Conservation (phyloP, 2,329 filamentous ascomycete genomes). For the Ciborinia camelliae region DNA sequence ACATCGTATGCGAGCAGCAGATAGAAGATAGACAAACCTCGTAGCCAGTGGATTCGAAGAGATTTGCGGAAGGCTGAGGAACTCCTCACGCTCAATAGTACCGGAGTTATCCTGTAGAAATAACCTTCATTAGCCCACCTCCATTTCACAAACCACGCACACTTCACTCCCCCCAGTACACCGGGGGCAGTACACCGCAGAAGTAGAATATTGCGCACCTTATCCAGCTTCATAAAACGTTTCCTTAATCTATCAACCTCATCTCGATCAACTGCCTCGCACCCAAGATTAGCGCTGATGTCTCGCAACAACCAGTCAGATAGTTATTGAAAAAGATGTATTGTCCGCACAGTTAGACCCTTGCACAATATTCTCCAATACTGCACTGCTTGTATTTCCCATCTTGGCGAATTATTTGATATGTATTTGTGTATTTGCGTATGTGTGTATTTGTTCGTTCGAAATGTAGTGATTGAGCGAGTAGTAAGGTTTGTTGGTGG, state of each 20-base stretch:
- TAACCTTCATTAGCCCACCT: slow-evolving; percentile 11
- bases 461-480: slow-evolving; percentile 19
- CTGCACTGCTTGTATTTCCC: slow-evolving; percentile 67
- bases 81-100: slow-evolving; percentile 97
- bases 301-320: not conserved
- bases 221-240: slow-evolving; percentile 98
- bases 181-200: not conserved
- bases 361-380: slow-evolving; percentile 94
- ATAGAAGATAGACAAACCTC: slow-evolving; percentile 50
- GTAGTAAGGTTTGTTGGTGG: slow-evolving; percentile 6
- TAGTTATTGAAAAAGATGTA: slow-evolving; percentile 9
- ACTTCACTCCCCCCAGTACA: not conserved
- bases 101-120: slow-evolving; percentile 81
- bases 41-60: slow-evolving; percentile 96
- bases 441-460: not conserved
- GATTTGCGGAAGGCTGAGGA: slow-evolving; percentile 94
- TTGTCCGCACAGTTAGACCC: slow-evolving; percentile 79
- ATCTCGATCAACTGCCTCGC: slow-evolving; percentile 78
- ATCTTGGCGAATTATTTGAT: slow-evolving; percentile 41
- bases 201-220: slow-evolving; percentile 54
- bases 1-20: not conserved
- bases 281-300: slow-evolving; percentile 9
- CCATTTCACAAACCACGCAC: not conserved
- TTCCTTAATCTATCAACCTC: slow-evolving; percentile 95
- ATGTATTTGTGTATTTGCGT: slow-evolving; percentile 22